Percentiles rank a stretch among this genome's conserved stretches.
These are phyloP conservation scores for Hypomontagnella submonticulosa DNA, from an alignment of 495 filamentous ascomycete species.

Conservation along the genomic window DNA sequence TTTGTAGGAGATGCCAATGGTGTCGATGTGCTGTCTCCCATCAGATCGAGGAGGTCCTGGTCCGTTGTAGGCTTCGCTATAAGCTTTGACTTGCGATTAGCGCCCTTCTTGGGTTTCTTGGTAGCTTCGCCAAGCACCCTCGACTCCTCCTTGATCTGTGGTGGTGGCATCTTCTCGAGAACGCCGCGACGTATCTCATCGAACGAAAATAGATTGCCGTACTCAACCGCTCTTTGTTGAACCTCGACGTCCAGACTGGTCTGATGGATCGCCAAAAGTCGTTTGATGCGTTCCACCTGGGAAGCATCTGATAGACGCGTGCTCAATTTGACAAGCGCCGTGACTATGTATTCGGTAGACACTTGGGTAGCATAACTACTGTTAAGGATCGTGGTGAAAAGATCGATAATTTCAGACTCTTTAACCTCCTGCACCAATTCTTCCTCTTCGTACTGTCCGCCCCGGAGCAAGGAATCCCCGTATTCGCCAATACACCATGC, in stretches of 20 bases:
- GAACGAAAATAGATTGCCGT: slow-evolving; percentile 89
- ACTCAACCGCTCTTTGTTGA: slow-evolving; percentile 95
- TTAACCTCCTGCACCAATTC: slow-evolving; percentile 90
- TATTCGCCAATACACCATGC: slow-evolving; percentile 99
- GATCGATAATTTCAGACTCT: slow-evolving; percentile 88
- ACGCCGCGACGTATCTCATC: slow-evolving; percentile 91
- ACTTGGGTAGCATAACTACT: slow-evolving; percentile 91
- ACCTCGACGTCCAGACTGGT: slow-evolving; percentile 92
- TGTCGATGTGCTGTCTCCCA: slow-evolving; percentile 74
- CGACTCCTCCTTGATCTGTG: slow-evolving; percentile 94
- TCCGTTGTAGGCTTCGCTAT: slow-evolving; percentile 78
- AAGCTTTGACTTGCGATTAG: slow-evolving; percentile 79
- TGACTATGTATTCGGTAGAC: slow-evolving; percentile 94
- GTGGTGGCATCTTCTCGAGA: slow-evolving; percentile 95
- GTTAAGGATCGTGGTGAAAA: slow-evolving; percentile 90
- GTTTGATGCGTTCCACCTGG: slow-evolving; percentile 85
- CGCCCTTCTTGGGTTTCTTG: slow-evolving; percentile 81
- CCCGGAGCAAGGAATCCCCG: slow-evolving; percentile 85
- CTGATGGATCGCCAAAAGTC: slow-evolving; percentile 78
- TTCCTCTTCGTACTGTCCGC: slow-evolving; percentile 94
- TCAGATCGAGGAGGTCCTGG: slow-evolving; percentile 91
- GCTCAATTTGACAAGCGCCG: slow-evolving; percentile 93
- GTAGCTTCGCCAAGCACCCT: slow-evolving; percentile 86
- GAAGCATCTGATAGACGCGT: slow-evolving; percentile 83
- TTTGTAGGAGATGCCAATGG: slow-evolving; percentile 64